Evolutionary conservation across 1,139 yeast genomes (phyloP).

Genomic region (Zygosaccharomyces sapae): DNA sequence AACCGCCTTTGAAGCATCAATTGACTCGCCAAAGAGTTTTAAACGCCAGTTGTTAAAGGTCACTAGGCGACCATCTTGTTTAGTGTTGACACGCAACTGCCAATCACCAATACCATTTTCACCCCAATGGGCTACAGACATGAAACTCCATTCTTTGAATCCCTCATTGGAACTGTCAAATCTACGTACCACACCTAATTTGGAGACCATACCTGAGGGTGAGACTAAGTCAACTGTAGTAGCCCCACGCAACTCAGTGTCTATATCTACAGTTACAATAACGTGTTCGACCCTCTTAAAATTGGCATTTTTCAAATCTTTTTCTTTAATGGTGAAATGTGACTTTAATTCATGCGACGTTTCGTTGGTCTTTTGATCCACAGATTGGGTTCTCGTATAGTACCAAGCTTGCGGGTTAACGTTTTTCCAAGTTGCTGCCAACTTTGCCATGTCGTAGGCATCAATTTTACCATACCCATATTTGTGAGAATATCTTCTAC

Average conservation of each 20-base stretch:
- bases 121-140: constrained; percentile 99
- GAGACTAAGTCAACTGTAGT: constrained; percentile 63
- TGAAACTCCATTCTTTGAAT: constrained; percentile 81
- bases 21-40: constrained; percentile 75
- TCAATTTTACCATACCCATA: constrained; percentile 95
- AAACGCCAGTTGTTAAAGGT: constrained; percentile 67
- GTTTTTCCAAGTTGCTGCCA: constrained; percentile 73
- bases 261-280: constrained; percentile 71
- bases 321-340: constrained; percentile 46
- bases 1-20: constrained; percentile 57
- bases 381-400: constrained; percentile 40
- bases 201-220: constrained; percentile 71
- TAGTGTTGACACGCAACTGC: constrained; percentile 61
- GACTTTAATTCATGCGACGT: constrained; percentile 39
- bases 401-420: constrained; percentile 91
- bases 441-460: constrained; percentile 68
- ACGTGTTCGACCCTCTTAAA: constrained; percentile 79
- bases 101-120: constrained; percentile 80
- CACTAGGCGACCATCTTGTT: constrained; percentile 42
- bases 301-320: constrained; percentile 53
- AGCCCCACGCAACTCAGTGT: constrained; percentile 63
- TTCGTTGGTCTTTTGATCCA: constrained; percentile 26
- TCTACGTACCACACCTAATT: constrained; percentile 67
- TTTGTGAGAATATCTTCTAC: constrained; percentile 66
- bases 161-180: constrained; percentile 58